These are phyloP conservation scores for Xylaria telfairii DNA, from an alignment of 495 filamentous ascomycete species.

Conservation along the genomic window DNA sequence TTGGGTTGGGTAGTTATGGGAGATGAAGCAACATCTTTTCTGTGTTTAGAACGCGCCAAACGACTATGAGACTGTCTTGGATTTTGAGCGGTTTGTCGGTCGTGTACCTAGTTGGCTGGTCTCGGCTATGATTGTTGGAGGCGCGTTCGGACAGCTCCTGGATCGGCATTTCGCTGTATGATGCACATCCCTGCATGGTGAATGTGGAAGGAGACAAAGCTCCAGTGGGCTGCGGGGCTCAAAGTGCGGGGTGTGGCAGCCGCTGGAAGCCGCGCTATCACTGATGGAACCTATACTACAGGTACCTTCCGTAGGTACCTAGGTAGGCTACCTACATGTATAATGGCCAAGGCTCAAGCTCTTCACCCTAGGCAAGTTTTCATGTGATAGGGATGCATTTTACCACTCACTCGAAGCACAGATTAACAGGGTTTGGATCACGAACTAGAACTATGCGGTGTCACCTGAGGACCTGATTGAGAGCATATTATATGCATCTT, in stretches of 20 bases:
- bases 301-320: background rate
- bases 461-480: background rate
- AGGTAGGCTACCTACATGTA: background rate
- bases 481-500: background rate
- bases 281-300: background rate
- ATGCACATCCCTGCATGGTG: background rate
- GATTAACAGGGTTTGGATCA: background rate
- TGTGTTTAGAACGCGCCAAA: background rate
- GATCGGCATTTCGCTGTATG: constrained; percentile 9
- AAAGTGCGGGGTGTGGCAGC: constrained; percentile 17
- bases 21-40: background rate
- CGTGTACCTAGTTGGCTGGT: background rate
- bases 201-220: constrained; percentile 16
- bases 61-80: background rate
- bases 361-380: background rate
- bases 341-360: constrained; percentile 16
- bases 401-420: constrained; percentile 15
- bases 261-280: constrained; percentile 16
- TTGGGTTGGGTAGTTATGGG: background rate
- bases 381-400: background rate
- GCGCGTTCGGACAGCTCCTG: constrained; percentile 8
- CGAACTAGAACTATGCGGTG: background rate
- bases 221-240: constrained; percentile 13
- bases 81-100: constrained; percentile 2
- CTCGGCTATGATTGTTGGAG: background rate